phyloP scores from a whole-genome alignment of 2,329 filamentous ascomycete species.

The Venturia effusa region DNA sequence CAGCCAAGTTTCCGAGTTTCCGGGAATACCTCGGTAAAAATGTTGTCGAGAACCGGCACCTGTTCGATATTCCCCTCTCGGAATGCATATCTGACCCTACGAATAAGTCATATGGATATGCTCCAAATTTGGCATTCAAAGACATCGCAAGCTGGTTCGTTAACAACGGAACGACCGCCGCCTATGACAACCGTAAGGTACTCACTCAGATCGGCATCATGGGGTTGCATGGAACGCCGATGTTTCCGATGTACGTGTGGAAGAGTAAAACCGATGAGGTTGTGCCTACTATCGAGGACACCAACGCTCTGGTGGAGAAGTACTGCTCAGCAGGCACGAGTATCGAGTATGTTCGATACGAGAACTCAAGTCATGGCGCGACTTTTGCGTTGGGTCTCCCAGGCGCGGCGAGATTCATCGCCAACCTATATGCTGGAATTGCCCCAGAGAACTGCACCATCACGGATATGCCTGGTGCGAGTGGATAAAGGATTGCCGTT shows the following conservation, averaged over 20 bases:
- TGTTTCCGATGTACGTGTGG: conserved; percentile 22
- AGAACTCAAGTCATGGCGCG: not conserved
- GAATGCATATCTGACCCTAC: not conserved
- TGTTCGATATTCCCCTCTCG: not conserved
- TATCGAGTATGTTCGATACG: not conserved
- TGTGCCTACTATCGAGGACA: conserved; percentile 12
- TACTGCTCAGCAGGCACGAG: not conserved
- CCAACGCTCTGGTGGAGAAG: conserved; percentile 14
- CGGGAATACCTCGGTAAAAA: not conserved
- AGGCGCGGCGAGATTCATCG: not conserved
- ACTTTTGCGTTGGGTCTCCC: not conserved
- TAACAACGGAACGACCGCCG: not conserved
- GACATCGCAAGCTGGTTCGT: not conserved
- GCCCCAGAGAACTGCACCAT: not conserved
- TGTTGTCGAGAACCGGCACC: not conserved
- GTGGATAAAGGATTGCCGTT: not conserved
- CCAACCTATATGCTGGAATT: not conserved
- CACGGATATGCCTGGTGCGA: not conserved
- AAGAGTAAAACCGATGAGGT: conserved; percentile 24
- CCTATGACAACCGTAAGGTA: conserved; percentile 8
- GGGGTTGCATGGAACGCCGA: conserved; percentile 13
- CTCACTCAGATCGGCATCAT: conserved; percentile 14
- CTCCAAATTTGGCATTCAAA: not conserved
- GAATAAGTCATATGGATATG: not conserved
- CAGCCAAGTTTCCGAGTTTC: not conserved